Conservation (phyloP, 176 grass and related monocot genomes). For the Triticum aestivum region DNA sequence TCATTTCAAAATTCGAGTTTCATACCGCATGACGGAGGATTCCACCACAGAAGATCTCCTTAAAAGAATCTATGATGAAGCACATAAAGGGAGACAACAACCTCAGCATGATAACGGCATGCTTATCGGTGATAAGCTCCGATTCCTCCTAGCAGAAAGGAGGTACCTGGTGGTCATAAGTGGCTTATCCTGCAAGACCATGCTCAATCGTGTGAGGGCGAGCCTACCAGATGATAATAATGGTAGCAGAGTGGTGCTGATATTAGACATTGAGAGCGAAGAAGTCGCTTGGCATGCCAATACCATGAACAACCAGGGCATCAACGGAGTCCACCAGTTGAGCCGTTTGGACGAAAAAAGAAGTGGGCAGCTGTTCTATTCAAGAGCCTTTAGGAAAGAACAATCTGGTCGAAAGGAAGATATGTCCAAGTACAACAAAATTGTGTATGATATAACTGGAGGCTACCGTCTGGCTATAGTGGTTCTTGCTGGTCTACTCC, state of each 20-base stretch:
- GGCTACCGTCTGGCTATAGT: conserved; percentile 20
- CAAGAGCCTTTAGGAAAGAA: not conserved
- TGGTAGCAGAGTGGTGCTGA: conserved; percentile 12
- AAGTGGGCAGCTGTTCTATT: not conserved
- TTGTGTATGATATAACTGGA: not conserved
- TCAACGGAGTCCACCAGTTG: not conserved
- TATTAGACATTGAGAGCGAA: not conserved
- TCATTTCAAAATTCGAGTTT: too few relatives aligned
- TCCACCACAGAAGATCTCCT: not conserved
- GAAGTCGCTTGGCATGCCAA: not conserved
- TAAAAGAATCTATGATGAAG: not conserved
- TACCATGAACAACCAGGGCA: not conserved
- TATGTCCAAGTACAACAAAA: not conserved
- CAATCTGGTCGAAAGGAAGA: not conserved
- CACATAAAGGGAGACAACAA: too few relatives aligned
- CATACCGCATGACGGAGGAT: not conserved
- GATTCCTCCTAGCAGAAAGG: not conserved
- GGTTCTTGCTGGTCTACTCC: not conserved
- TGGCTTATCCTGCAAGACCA: not conserved
- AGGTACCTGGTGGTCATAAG: not conserved
- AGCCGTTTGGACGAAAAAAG: not conserved
- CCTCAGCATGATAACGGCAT: too few relatives aligned
- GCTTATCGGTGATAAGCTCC: not conserved
- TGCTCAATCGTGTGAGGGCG: not conserved
- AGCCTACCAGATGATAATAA: not conserved